A percentile compares a stretch with the other conserved stretches of the same genome.
Conservation (phyloP, 768 basidiomycete species). For the Podaxis sp. region DNA sequence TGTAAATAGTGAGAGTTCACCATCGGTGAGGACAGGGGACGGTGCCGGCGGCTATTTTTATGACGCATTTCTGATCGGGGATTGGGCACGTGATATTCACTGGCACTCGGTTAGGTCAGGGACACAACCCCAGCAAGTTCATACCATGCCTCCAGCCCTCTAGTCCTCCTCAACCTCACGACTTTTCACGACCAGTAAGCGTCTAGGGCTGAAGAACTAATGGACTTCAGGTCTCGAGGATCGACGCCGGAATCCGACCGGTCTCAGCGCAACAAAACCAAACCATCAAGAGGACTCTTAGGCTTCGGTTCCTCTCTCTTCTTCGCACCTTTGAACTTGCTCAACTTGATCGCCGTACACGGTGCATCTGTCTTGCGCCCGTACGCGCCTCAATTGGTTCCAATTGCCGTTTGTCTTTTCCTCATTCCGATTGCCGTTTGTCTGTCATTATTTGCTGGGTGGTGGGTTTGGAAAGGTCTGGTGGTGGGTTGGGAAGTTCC, state of each 20-base stretch:
- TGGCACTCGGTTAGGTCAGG: background rate
- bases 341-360: constrained; percentile 20
- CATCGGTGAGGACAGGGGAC: too few relatives aligned
- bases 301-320: constrained; percentile 13
- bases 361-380: constrained; percentile 42
- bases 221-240: background rate
- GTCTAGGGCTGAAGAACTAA: background rate
- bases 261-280: too few relatives aligned
- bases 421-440: constrained; percentile 62
- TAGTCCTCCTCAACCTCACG: background rate
- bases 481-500: constrained; percentile 71
- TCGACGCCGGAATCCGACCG: background rate
- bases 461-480: constrained; percentile 70
- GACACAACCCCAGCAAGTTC: background rate
- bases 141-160: background rate
- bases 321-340: constrained; percentile 19
- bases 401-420: constrained; percentile 57
- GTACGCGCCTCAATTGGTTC: constrained; percentile 63
- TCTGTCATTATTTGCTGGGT: constrained; percentile 67
- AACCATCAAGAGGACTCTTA: background rate
- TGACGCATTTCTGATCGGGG: too few relatives aligned
- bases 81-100: background rate
- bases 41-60: too few relatives aligned
- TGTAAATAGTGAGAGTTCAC: too few relatives aligned
- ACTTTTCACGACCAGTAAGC: background rate